These are phyloP conservation scores for Blastocystis sp. DNA, from an alignment of 352 stramenopile genomes.

Conservation along the genomic window DNA sequence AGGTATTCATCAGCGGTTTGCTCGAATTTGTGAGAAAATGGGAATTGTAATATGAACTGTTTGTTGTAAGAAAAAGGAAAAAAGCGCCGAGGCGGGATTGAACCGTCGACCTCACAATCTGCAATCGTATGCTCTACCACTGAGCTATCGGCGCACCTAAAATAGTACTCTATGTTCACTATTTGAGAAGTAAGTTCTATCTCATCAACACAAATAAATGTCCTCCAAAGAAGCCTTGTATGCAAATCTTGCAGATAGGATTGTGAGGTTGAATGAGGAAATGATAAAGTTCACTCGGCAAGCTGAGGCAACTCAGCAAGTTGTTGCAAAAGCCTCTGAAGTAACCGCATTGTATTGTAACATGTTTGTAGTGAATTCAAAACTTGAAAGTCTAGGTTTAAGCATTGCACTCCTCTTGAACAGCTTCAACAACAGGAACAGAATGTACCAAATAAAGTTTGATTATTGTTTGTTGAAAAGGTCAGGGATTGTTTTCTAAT, in stretches of 20 bases:
- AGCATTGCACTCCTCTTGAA: background rate
- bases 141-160: conserved; percentile 39
- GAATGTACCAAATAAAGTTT: too few species aligned
- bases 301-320: conserved; percentile 2
- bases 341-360: conserved; percentile 5
- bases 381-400: background rate
- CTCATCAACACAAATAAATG: background rate
- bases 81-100: conserved; percentile 60
- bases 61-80: conserved; percentile 1
- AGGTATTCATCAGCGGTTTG: conserved; percentile 6
- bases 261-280: conserved; percentile 18
- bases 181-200: background rate
- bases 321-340: background rate
- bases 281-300: conserved; percentile 24
- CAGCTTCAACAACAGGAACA: background rate
- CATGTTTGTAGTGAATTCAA: background rate
- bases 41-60: background rate
- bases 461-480: too few species aligned
- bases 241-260: conserved; percentile 15
- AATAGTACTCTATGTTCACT: background rate
- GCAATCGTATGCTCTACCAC: conserved; percentile 63
- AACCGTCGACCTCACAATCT: conserved; percentile 62
- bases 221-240: conserved; percentile 31
- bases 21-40: background rate
- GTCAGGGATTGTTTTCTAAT: too few species aligned